phyloP scores from a whole-genome alignment of 1,284 basidiomycete species.

The Boletus nobilissimus region DNA sequence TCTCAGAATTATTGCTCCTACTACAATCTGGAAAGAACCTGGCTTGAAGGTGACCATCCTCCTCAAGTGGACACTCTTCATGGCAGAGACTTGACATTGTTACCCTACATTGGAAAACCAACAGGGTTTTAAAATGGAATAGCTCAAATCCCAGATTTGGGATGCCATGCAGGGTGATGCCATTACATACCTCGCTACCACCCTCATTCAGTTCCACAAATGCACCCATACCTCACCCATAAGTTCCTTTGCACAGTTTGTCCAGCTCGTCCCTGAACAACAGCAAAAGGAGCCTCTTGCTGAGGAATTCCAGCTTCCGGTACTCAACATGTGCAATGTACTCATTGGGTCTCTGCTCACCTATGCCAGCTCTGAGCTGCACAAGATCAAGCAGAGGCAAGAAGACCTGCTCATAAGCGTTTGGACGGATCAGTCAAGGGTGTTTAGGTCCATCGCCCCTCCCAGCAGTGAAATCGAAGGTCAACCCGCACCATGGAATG shows the following conservation, averaged over 20 bases:
- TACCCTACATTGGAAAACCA: conserved; percentile 73
- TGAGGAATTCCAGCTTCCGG: conserved; percentile 71
- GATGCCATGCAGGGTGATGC: conserved; percentile 85
- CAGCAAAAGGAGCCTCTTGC: conserved; percentile 68
- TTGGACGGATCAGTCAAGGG: conserved; percentile 65
- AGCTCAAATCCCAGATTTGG: conserved; percentile 84
- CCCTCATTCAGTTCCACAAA: conserved; percentile 62
- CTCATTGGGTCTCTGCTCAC: too few species aligned
- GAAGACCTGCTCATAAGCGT: conserved; percentile 82
- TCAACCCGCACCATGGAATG: conserved; percentile 72
- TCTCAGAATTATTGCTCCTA: too few species aligned
- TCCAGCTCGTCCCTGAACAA: conserved; percentile 55
- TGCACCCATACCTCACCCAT: conserved; percentile 54
- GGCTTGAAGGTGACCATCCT: conserved; percentile 80
- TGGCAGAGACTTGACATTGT: conserved; percentile 81
- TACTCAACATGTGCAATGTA: conserved; percentile 78
- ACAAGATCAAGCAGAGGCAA: conserved; percentile 90
- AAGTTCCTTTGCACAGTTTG: conserved; percentile 58
- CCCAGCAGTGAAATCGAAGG: too few species aligned
- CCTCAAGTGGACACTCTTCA: too few species aligned
- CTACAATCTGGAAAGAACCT: conserved; percentile 74
- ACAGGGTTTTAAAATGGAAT: conserved; percentile 77
- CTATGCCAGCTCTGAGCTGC: conserved; percentile 84
- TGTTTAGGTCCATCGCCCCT: conserved; percentile 59
- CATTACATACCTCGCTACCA: conserved; percentile 77